Evolutionary conservation across 139 green algal species (phyloP).

Genomic region (Edaphochlamys debaryana): DNA sequence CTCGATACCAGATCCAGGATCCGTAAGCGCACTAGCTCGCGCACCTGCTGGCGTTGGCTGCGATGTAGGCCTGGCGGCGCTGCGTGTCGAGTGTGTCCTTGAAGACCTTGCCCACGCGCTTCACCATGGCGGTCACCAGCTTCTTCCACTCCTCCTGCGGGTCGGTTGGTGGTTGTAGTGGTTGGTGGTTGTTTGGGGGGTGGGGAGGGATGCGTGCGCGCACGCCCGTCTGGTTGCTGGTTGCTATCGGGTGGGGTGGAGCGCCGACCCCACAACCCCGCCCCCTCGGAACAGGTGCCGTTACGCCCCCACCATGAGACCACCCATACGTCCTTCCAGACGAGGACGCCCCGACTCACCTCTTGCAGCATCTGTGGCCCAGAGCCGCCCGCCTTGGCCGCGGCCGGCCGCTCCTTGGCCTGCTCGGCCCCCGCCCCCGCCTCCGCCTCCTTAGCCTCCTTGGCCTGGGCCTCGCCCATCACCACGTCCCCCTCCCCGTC

Average conservation of each 20-base stretch:
- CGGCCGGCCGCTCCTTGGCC: neutral
- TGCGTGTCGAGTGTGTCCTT: no score
- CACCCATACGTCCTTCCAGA: no score
- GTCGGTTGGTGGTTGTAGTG: neutral
- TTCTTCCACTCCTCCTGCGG: neutral
- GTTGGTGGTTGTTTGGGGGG: neutral
- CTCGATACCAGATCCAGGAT: no score
- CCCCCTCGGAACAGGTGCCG: no score
- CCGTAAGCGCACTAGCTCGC: no score
- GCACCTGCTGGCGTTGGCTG: no score
- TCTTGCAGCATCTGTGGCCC: no score
- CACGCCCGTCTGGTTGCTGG: neutral
- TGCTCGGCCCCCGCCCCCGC: neutral
- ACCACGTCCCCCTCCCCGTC: neutral
- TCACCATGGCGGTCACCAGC: neutral
- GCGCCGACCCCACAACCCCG: neutral
- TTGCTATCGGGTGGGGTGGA: neutral
- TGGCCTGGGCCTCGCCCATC: neutral
- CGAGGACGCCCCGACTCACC: no score
- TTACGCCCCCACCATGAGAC: no score
- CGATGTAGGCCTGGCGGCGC: no score
- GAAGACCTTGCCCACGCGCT: slow-evolving; percentile 12
- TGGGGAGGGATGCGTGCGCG: neutral
- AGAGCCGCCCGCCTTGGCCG: no score
- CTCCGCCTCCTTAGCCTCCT: neutral